Conservation (phyloP, 352 stramenopile species). For the Achlya hypogyna region DNA sequence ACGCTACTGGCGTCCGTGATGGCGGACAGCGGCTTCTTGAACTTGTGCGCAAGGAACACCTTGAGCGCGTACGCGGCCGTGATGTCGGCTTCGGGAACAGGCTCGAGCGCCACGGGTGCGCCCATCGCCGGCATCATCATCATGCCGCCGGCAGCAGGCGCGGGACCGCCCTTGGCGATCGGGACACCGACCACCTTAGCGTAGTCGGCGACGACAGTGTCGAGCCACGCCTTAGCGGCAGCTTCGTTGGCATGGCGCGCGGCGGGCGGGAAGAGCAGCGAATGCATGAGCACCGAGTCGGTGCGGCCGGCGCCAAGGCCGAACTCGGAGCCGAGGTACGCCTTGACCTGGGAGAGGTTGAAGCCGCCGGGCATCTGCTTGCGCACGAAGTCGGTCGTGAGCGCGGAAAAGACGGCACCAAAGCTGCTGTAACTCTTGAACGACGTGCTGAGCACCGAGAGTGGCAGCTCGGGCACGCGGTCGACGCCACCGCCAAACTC, state of each 20-base stretch:
- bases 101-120: constrained; percentile 40
- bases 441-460: constrained; percentile 60
- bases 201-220: constrained; percentile 59
- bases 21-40: constrained; percentile 60
- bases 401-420: constrained; percentile 48
- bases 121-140: constrained; percentile 22
- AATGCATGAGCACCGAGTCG: constrained; percentile 71
- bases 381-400: constrained; percentile 69
- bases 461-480: constrained; percentile 54
- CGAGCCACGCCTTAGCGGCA: constrained; percentile 73
- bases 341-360: constrained; percentile 67
- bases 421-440: constrained; percentile 61
- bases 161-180: constrained; percentile 29
- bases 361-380: constrained; percentile 82
- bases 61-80: constrained; percentile 61
- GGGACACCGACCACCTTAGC: constrained; percentile 62
- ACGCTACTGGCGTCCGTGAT: constrained; percentile 55
- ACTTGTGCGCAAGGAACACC: constrained; percentile 68
- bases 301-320: constrained; percentile 52
- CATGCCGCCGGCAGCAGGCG: constrained; percentile 7
- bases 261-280: constrained; percentile 45
- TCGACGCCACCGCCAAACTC: constrained; percentile 72
- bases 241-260: constrained; percentile 59
- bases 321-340: constrained; percentile 49
- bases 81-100: constrained; percentile 35